phyloP scores from a whole-genome alignment of 2,329 filamentous ascomycete species.

The Penicillium sp. region DNA sequence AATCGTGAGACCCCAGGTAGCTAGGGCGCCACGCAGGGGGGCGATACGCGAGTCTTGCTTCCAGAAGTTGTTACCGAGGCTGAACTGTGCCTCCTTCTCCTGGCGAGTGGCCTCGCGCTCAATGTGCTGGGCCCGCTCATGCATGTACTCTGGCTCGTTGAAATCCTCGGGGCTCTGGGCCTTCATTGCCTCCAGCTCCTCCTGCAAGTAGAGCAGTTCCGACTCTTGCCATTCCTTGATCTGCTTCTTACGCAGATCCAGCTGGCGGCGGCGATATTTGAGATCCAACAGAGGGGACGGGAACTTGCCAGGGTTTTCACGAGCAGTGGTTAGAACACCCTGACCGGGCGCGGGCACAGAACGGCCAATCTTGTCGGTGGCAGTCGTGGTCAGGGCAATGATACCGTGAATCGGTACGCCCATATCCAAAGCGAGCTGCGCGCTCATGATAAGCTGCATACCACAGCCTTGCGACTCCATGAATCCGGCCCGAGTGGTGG shows the following conservation, averaged over 20 bases:
- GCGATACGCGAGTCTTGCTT: slow-evolving; percentile 90
- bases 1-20: slow-evolving; percentile 95
- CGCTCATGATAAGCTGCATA: slow-evolving; percentile 98
- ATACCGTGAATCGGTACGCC: slow-evolving; percentile 96
- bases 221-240: slow-evolving; percentile 97
- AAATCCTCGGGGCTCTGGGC: slow-evolving; percentile 64
- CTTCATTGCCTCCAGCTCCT: slow-evolving; percentile 89
- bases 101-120: slow-evolving; percentile 81
- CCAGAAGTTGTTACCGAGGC: slow-evolving; percentile 98
- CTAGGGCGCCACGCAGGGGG: slow-evolving; percentile 88
- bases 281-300: slow-evolving; percentile 94
- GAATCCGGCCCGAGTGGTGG: slow-evolving; percentile 93
- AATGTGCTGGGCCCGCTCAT: slow-evolving; percentile 79
- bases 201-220: slow-evolving; percentile 85
- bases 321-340: slow-evolving; percentile 91
- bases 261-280: slow-evolving; percentile 91
- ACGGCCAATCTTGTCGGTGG: slow-evolving; percentile 97
- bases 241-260: slow-evolving; percentile 86
- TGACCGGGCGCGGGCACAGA: slow-evolving; percentile 95
- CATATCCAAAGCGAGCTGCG: slow-evolving; percentile 93
- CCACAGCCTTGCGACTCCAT: slow-evolving; percentile 99
- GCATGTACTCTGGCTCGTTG: slow-evolving; percentile 75
- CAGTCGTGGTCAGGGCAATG: slow-evolving; percentile 85
- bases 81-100: slow-evolving; percentile 86
- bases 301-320: slow-evolving; percentile 85